Evolutionary conservation across 2,329 filamentous ascomycete genomes (phyloP).

Genomic region (Epichloe glyceriae): DNA sequence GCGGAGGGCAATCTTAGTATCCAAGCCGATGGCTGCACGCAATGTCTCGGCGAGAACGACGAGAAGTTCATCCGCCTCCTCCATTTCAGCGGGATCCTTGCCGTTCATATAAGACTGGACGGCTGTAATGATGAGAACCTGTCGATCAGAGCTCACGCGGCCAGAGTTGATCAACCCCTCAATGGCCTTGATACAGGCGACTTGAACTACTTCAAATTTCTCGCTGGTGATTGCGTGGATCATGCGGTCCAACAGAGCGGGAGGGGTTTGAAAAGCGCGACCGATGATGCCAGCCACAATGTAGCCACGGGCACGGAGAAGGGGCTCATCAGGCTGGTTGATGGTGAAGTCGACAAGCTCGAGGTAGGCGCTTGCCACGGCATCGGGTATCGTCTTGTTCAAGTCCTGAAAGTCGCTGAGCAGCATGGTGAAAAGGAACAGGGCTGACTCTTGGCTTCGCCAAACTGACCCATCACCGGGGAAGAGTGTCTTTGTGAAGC

Average conservation of each 20-base stretch:
- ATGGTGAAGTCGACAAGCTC: slow-evolving; percentile 71
- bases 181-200: slow-evolving; percentile 77
- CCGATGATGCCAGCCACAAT: slow-evolving; percentile 72
- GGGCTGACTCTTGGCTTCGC: slow-evolving; percentile 61
- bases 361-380: slow-evolving; percentile 61
- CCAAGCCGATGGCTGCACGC: slow-evolving; percentile 67
- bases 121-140: slow-evolving; percentile 47
- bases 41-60: slow-evolving; percentile 82
- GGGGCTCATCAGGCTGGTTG: slow-evolving; percentile 52
- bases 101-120: slow-evolving; percentile 62
- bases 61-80: slow-evolving; percentile 83
- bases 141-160: slow-evolving; percentile 39
- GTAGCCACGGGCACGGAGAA: slow-evolving; percentile 77
- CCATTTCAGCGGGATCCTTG: slow-evolving; percentile 71
- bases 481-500: slow-evolving; percentile 65
- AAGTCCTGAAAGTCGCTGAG: slow-evolving; percentile 73
- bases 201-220: slow-evolving; percentile 76
- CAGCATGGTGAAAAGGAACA: slow-evolving; percentile 77
- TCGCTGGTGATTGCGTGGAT: slow-evolving; percentile 66
- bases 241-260: slow-evolving; percentile 55
- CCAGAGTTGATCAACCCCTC: slow-evolving; percentile 51
- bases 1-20: slow-evolving; percentile 61
- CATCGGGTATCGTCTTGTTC: slow-evolving; percentile 54
- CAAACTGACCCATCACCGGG: slow-evolving; percentile 36
- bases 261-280: slow-evolving; percentile 51